Conservation (phyloP, 805 yeast genomes). For the Geotrichum ghanense region DNA sequence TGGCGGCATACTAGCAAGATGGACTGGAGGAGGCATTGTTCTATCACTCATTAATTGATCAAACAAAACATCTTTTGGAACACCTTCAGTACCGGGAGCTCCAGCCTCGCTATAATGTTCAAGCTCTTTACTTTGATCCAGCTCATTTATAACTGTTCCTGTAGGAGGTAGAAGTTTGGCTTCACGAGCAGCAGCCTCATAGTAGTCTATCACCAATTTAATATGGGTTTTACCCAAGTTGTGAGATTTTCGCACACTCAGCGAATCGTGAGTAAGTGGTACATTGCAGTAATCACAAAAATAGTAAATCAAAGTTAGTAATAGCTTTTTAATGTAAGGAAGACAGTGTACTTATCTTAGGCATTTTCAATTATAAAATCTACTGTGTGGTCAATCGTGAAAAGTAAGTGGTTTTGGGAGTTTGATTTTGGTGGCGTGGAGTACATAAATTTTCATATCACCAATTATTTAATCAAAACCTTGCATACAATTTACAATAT, state of each 20-base stretch:
- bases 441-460: too few relatives aligned
- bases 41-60: neutral
- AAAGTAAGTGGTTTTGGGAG: too few relatives aligned
- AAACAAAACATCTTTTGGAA: neutral
- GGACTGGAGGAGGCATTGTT: constrained; percentile 9
- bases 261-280: constrained; percentile 78
- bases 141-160: constrained; percentile 3
- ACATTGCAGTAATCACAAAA: constrained; percentile 23
- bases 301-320: constrained; percentile 14
- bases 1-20: constrained; percentile 8
- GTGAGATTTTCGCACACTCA: constrained; percentile 75
- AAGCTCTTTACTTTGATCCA: constrained; percentile 9
- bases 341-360: constrained; percentile 19
- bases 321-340: constrained; percentile 71
- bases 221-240: constrained; percentile 68
- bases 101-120: constrained; percentile 6
- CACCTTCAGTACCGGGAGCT: constrained; percentile 6
- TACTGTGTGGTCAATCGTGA: too few relatives aligned
- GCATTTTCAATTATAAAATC: constrained; percentile 14
- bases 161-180: constrained; percentile 9
- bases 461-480: too few relatives aligned
- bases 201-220: constrained; percentile 60
- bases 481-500: too few relatives aligned
- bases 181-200: constrained; percentile 30
- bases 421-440: too few relatives aligned